These are phyloP conservation scores for Hanseniaspora lachancei DNA, from an alignment of 805 yeast genomes.

Conservation along the genomic window DNA sequence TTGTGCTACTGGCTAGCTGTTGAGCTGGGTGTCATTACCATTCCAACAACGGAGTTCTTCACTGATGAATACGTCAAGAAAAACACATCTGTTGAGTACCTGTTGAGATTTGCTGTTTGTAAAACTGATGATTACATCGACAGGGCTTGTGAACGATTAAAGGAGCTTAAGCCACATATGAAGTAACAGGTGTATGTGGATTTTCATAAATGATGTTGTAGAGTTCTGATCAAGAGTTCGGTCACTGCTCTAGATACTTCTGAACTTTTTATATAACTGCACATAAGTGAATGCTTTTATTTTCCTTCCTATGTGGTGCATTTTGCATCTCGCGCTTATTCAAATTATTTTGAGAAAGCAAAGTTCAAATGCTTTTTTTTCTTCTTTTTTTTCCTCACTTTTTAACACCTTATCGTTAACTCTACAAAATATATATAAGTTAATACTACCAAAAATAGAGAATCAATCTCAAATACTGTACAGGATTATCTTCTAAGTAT, in stretches of 20 bases:
- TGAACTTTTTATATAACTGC: too few relatives aligned
- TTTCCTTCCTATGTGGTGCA: neutral
- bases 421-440: too few relatives aligned
- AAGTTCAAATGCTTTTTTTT: neutral
- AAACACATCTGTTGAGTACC: constrained; percentile 66
- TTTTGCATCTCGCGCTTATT: neutral
- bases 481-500: too few relatives aligned
- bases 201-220: too few relatives aligned
- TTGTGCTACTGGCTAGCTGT: constrained; percentile 85
- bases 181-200: neutral
- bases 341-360: too few relatives aligned
- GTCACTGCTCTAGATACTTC: too few relatives aligned
- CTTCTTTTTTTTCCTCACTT: neutral
- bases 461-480: too few relatives aligned
- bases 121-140: constrained; percentile 72
- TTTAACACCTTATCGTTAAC: neutral
- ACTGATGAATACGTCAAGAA: constrained; percentile 61
- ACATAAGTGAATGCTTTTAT: neutral
- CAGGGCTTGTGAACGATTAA: constrained; percentile 68
- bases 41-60: constrained; percentile 62
- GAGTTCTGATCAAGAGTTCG: too few relatives aligned
- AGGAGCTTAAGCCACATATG: constrained; percentile 54
- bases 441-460: too few relatives aligned
- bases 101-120: constrained; percentile 90
- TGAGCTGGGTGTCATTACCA: constrained; percentile 87